Evolutionary conservation across 208 protist genomes (phyloP), one percentile per base, ranked within the genome.

Genomic region (Acanthamoeba castellanii): DNA sequence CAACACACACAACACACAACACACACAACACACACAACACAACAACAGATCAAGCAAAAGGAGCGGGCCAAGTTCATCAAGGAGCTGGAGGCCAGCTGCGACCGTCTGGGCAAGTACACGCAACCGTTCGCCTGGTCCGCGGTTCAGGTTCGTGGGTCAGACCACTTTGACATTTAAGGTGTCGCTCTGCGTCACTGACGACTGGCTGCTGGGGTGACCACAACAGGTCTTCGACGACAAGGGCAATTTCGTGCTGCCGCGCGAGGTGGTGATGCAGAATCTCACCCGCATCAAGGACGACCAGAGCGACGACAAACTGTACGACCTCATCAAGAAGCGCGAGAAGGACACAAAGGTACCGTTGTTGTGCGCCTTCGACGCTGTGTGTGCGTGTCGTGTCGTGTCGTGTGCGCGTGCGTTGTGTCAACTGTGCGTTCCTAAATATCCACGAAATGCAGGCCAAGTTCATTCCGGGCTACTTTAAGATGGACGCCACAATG

Each of bases 51-150:
- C 30, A 91, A 91, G 84, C 34, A 52, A 42, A 91, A 91, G 42
- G 84, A 91, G 84, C 47, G 84, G 59, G 59, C 57, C 50, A 64
- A 70, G 57, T 72, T 91, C 57, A 91, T 50, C 50, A 91, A 91
- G 32, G 84, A 91, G 32, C 30, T 91, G n/a, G 84, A 91, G 42
- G 57, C 84, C 13, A 1, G 3, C 25, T 91, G 84, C 84, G 84
- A 91, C 14, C 50, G 84, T 50, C 57, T 91, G 59, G 84, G 52
- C 59, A 70, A 91, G 84, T 70, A 72, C 57, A 91, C 84, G 4
- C 84, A 91, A 32, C 84, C 84, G 30, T 91, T 91, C 42, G 84
- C 84, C 84, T 91, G 84, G 84, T 64, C 84, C 7, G 84, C 84
- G 20, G 22, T 91, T 32, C 84, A 70, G 27, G 81, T 88, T 47